Evolutionary conservation across 106 monocot genomes (phyloP), one percentile per base, ranked within the genome.

Genomic region (Dendrobium chrysotoxum): DNA sequence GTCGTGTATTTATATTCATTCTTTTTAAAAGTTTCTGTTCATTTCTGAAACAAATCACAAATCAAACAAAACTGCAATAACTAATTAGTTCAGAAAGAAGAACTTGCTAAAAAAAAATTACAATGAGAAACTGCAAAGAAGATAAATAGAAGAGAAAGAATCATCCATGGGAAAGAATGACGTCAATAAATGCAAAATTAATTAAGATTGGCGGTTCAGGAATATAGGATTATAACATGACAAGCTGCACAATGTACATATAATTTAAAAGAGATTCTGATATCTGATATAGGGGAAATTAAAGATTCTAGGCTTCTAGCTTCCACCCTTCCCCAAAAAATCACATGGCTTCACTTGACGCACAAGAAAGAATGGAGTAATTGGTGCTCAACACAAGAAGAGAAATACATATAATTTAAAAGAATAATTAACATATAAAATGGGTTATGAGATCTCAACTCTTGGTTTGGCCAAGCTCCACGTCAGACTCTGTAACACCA

Each of bases 401-500:
- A 74, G 41, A n/a, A 18, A n/a, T 7, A 73, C 7, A 17, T 20
- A 30, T 41, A 42, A 42, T 74, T 26, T 26, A 76, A 25, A 25
- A 47, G 38, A 21, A 54, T 20, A 54, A 53, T 54, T 5, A 75
- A 81, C 72, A 54, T 3, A 25, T n/a, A 4, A 75, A 25, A 53
- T 5, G 6, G 25, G n/a, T 28, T 5, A 77, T 46, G 26, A 50
- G 11, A 21, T 54, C 15, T 82, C 74, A 89, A 66, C 82, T 87
- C 82, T 87, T 85, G 25, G 80, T 53, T 50, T 82, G 84, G 4
- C 82, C 87, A 10, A 82, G 77, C 83, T 87, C 87, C 10, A 90
- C 39, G 61, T 87, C 87, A 2, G 76, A 61, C 68, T 70, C 46
- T 21, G 77, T 20, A 21, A 55, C 38, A 9, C 80, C 80, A 68